Evolutionary conservation across 2,329 filamentous ascomycete species (phyloP).

Genomic region (Davidsoniella eucalypti): DNA sequence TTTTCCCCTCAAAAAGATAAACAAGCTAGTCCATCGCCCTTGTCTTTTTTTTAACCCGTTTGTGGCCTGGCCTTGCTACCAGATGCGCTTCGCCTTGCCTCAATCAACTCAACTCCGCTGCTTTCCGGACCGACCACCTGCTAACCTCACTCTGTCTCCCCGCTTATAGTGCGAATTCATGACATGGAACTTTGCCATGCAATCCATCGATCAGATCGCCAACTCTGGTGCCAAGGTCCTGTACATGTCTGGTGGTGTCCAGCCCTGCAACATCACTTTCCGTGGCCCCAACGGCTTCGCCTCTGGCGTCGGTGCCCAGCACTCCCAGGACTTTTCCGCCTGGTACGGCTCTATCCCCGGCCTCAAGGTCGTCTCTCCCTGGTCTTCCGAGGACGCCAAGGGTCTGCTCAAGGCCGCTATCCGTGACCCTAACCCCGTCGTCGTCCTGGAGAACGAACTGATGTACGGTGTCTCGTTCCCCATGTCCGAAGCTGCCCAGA

Average conservation of each 20-base stretch:
- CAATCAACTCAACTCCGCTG: neutral
- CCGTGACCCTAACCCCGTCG: slow-evolving; percentile 92
- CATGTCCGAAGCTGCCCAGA: slow-evolving; percentile 93
- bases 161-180: slow-evolving; percentile 81
- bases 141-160: slow-evolving; percentile 7
- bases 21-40: neutral
- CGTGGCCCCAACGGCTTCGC: slow-evolving; percentile 98
- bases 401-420: slow-evolving; percentile 95
- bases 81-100: neutral
- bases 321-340: slow-evolving; percentile 96
- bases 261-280: slow-evolving; percentile 99
- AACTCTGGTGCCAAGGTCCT: slow-evolving; percentile 98
- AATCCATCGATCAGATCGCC: slow-evolving; percentile 98
- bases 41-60: neutral
- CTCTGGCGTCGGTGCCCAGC: slow-evolving; percentile 85
- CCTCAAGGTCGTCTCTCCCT: slow-evolving; percentile 90
- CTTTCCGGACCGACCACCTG: neutral
- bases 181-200: slow-evolving; percentile 99
- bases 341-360: slow-evolving; percentile 99
- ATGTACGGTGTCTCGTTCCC: slow-evolving; percentile 93
- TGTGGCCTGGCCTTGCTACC: neutral
- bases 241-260: slow-evolving; percentile 99
- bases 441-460: slow-evolving; percentile 74
- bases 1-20: neutral
- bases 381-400: slow-evolving; percentile 96